Evolutionary conservation across 164 flowering plant genomes (phyloP).

Genomic region (Vitis rupestris): DNA sequence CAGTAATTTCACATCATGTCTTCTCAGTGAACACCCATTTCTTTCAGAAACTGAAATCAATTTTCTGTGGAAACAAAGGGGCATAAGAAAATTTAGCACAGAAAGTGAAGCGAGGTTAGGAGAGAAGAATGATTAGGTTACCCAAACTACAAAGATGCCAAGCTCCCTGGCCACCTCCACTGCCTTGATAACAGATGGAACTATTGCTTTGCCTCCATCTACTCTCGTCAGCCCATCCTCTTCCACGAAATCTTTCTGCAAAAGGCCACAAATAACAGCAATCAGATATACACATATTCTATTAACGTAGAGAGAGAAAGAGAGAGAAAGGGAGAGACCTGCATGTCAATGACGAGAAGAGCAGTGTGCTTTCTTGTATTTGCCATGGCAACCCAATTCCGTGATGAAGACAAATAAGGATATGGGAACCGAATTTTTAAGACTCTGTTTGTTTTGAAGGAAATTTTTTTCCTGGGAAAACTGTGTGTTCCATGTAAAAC

Average conservation of each 20-base stretch:
- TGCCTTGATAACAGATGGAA: conserved; percentile 67
- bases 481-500: no score
- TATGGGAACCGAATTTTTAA: no score
- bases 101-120: not conserved
- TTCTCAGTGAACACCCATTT: no score
- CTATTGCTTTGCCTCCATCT: conserved; percentile 63
- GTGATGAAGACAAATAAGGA: no score
- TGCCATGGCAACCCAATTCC: conserved; percentile 12
- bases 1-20: no score
- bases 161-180: conserved; percentile 70
- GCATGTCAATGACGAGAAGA: conserved; percentile 88
- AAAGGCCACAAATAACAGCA: not conserved
- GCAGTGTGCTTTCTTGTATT: conserved; percentile 62
- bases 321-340: conserved; percentile 38
- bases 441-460: no score
- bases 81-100: not conserved
- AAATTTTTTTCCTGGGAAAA: no score
- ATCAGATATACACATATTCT: not conserved
- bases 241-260: conserved; percentile 77
- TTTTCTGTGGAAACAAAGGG: not conserved
- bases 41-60: no score
- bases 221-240: conserved; percentile 48
- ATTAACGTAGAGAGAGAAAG: not conserved
- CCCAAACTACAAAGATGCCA: conserved; percentile 74
- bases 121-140: conserved; percentile 6